Evolutionary conservation across 345 rosid species (phyloP).

Genomic region (Euphorbia peplus): DNA sequence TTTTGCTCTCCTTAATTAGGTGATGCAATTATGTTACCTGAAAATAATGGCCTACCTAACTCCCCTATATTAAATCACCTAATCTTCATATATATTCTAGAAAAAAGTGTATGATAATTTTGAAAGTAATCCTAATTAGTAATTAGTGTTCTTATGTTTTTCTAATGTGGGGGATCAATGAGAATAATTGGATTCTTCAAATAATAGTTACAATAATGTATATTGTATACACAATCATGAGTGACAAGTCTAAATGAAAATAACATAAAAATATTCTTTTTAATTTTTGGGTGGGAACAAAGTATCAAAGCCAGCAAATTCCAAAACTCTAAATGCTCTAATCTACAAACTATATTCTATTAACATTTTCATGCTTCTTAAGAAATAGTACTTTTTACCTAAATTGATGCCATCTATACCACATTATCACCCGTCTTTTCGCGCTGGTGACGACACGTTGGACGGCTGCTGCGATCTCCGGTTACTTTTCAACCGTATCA

Average conservation of each 20-base stretch:
- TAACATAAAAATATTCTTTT: slow-evolving; percentile 7
- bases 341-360: slow-evolving; percentile 5
- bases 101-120: background rate
- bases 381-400: background rate
- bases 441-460: slow-evolving; percentile 6
- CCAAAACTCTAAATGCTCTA: background rate
- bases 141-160: no score
- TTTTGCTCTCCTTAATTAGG: background rate
- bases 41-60: slow-evolving; percentile 1
- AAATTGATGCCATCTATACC: background rate
- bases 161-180: background rate
- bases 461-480: slow-evolving; percentile 15
- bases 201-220: background rate
- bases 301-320: slow-evolving; percentile 10
- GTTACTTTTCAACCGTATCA: slow-evolving; percentile 25
- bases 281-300: slow-evolving; percentile 2
- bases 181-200: background rate
- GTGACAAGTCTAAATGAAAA: background rate
- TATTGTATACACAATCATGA: no score
- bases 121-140: no score
- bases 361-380: background rate
- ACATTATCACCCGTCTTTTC: slow-evolving; percentile 28
- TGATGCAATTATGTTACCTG: slow-evolving; percentile 3
- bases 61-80: background rate
- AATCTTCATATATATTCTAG: background rate